Conservation (phyloP, 2,329 filamentous ascomycete species). For the Penicillium sp. region DNA sequence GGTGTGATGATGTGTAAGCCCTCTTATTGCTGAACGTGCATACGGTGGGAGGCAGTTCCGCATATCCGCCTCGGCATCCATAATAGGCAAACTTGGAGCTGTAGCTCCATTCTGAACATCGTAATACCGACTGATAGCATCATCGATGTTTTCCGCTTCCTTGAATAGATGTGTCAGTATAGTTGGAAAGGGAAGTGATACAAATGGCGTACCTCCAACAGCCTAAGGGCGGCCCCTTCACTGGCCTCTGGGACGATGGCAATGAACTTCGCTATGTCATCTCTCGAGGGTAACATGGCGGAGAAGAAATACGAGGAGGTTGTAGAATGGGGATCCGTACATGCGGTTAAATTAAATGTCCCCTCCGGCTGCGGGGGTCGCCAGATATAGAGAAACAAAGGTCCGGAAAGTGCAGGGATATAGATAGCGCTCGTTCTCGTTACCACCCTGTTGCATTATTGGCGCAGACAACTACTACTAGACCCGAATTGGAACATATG, state of each 20-base stretch:
- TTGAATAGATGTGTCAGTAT: constrained; percentile 1
- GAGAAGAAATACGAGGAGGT: neutral
- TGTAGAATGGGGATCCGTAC: neutral
- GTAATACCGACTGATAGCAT: constrained; percentile 15
- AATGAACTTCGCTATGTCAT: constrained; percentile 1
- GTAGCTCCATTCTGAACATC: neutral
- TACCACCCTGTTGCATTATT: neutral
- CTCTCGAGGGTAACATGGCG: neutral
- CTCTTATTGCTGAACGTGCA: neutral
- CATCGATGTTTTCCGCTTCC: constrained; percentile 4
- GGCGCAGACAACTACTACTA: neutral
- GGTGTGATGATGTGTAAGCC: neutral
- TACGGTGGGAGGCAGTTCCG: neutral
- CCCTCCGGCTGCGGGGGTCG: too few species aligned
- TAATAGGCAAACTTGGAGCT: neutral
- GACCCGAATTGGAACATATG: too few species aligned
- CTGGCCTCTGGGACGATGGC: constrained; percentile 3
- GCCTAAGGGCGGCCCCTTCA: neutral
- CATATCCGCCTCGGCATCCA: neutral
- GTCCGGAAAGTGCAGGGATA: neutral
- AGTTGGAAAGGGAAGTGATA: neutral
- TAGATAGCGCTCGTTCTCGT: neutral
- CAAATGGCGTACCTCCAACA: constrained; percentile 8
- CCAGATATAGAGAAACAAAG: neutral
- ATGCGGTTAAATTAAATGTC: too few species aligned